Evolutionary conservation across 139 green algal genomes (phyloP), one percentile per base, ranked within the genome.

Genomic region (Chlamydomonas urium): DNA sequence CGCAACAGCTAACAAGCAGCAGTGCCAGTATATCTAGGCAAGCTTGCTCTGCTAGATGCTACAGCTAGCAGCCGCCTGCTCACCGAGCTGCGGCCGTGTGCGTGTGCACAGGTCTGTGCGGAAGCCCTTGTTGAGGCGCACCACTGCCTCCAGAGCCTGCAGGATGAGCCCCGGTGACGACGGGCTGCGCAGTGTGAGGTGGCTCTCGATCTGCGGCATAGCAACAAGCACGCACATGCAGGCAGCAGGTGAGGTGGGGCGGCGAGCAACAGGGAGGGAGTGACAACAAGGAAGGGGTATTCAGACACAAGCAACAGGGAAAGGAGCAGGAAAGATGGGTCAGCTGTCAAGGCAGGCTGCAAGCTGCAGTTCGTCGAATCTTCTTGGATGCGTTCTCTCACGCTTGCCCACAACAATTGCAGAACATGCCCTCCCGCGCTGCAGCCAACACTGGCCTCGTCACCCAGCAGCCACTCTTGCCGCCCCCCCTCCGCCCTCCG

Each of bases 101-200:
- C 76, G 63, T 0, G 77, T 92, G 65, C 79, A 82, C 3, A 93
- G 69, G 23, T 85, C 74, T 4, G 78, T 69, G 23, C 75, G 81
- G 82, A 97, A 93, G 26, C 91, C 91, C 74, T 94, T 96, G 71
- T 74, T 90, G 42, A 94, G 48, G 37, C 91, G 79, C 1, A 79
- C 80, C 4, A 93, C 74, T 2, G 83, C 89, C 62, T 96, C 90
- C 35, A 97, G 65, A 0, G 89, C 81, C 65, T 93, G 88, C 68
- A 84, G 23, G 21, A 81, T 61, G 14, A 79, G 69, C 10, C 60
- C 66, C 4, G 74, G 68, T 5, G 77, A 50, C 32, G 50, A 42
- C 24, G 19, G 24, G 57, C 57, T 31, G 36, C 62, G 35, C 2
- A 33, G 17, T 37, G 26, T 28, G 53, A 82, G 47, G 47, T 79